Evolutionary conservation across 768 basidiomycete genomes (phyloP), one percentile per base, ranked within the genome.

Genomic region (Heimioporus sp.): DNA sequence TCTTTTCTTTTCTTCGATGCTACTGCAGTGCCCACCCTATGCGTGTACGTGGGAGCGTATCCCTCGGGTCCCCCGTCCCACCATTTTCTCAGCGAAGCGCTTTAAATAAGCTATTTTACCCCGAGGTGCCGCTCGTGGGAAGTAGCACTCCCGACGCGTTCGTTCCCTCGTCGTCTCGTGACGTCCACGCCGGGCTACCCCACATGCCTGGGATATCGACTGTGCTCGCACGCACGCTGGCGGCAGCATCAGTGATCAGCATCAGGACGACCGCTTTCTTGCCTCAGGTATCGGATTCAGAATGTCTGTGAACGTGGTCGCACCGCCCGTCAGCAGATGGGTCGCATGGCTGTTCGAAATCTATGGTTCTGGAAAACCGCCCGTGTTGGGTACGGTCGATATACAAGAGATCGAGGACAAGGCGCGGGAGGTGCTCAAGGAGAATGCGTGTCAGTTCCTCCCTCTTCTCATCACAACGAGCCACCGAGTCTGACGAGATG

Each of bases 381-480:
- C 65, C 2, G 65, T 62, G 13, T 67, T 84, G 4, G 83, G 83
- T 10, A 85, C 86, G 2, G 80, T 87, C 31, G 72, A 76, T 17
- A 73, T 80, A 41, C 76, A 83, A n/a, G 80, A 83, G 58, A 78
- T 89, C 36, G 85, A 88, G 60, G 74, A 73, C 19, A 80, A 77
- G 52, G 87, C 85, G 3, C 73, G 72, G 55, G 82, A 87, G 62
- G 80, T 73, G 48, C 71, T 86, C 48, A 81, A 83, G 62, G 75
- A 81, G 53, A 71, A 75, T 51, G 75, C 72, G 55, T 79, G 86
- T 81, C 60, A 47, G 76, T 51, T 8, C 21, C 5, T 5, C 15
- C 11, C 36, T 36, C 9, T 36, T 19, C 15, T 45, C 45, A 12
- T 19, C 5, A 10, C 31, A 37, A n/a, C 17, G 17, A n/a, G 5